Evolutionary conservation across 495 filamentous ascomycete genomes (phyloP).

Genomic region (Xylaria intraflava): DNA sequence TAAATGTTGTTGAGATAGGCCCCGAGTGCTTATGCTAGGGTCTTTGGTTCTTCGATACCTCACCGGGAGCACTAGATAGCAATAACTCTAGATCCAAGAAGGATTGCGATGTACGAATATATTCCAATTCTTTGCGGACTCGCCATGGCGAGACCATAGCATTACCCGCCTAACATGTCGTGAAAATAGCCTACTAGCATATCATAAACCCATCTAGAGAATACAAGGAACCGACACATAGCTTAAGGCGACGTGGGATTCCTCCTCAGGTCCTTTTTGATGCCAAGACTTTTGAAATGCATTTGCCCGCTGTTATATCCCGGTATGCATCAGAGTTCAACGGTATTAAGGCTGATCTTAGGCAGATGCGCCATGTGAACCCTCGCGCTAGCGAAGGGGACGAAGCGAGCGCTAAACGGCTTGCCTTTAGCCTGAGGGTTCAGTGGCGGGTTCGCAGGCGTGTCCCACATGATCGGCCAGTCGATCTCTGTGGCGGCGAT

Average conservation of each 20-base stretch:
- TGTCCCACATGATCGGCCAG: constrained; percentile 41
- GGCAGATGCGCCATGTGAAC: constrained; percentile 55
- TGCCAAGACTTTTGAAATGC: not conserved
- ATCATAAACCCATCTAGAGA: too few species aligned
- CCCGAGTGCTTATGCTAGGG: too few species aligned
- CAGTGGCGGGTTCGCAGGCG: constrained; percentile 42
- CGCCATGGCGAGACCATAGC: too few species aligned
- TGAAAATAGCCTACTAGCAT: too few species aligned
- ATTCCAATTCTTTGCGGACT: too few species aligned
- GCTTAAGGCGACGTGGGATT: not conserved
- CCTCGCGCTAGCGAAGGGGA: constrained; percentile 53
- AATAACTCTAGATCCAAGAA: too few species aligned
- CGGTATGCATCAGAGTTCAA: constrained; percentile 11
- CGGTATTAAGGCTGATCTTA: constrained; percentile 15
- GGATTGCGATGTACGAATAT: too few species aligned
- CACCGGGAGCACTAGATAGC: too few species aligned
- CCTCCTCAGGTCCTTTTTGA: not conserved
- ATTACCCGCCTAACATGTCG: too few species aligned
- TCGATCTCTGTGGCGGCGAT: constrained; percentile 47
- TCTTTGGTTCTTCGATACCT: too few species aligned
- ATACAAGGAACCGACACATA: not conserved
- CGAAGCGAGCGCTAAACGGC: constrained; percentile 38
- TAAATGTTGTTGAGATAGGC: too few species aligned
- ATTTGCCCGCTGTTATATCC: not conserved
- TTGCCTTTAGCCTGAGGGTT: constrained; percentile 24